Base-by-base conservation (phyloP, 2,329 filamentous ascomycete species). In the Karstenula rhodostoma region DNA sequence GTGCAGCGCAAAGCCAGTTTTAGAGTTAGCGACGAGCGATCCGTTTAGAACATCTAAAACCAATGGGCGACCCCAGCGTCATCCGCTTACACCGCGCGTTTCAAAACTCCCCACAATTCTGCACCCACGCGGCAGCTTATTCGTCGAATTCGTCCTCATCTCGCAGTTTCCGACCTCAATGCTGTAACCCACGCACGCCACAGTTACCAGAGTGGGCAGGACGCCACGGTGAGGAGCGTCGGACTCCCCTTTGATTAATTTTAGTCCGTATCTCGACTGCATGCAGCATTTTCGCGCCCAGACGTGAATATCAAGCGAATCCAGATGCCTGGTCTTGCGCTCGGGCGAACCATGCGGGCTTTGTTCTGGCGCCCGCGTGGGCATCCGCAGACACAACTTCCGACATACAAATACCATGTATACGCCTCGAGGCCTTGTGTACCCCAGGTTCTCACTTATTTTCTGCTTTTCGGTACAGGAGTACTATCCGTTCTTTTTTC, bases 11-110 rank as follows among this genome's bases (percentile, higher is more conserved):
- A 56, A 60, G 57, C 37, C 58, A 50, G 73, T 74, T 76, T 75
- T 69, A 70, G 62, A 66, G 70, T 71, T 72, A 73, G 73, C 73
- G 72, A 73, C 72, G 57, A 58, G 61, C 64, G 61, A 65, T 67
- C 67, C 67, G 68, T 64, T 59, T 65, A 43, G 37, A 40, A 42
- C 56, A 47, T 59, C 48, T 57, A 44, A 60, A 60, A 46, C 61
- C 68, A 64, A 65, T 63, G 42, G 40, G 57, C 51, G 56, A 56
- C 51, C 64, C 35, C 56, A 52, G 50, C 60, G 48, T 40, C 51
- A 42, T 22, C 55, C 50, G 33, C 58, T 60, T 46, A 46, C 55
- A 56, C 50, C 56, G 50, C 37, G 53, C 48, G 57, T 60, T 67
- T 65, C 59, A 59, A 64, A 63, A 51, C 63, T 49, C 68, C 65